Evolutionary conservation across 1,284 basidiomycete genomes (phyloP), one percentile per base, ranked within the genome.

Genomic region (Cystobasidium sp.): DNA sequence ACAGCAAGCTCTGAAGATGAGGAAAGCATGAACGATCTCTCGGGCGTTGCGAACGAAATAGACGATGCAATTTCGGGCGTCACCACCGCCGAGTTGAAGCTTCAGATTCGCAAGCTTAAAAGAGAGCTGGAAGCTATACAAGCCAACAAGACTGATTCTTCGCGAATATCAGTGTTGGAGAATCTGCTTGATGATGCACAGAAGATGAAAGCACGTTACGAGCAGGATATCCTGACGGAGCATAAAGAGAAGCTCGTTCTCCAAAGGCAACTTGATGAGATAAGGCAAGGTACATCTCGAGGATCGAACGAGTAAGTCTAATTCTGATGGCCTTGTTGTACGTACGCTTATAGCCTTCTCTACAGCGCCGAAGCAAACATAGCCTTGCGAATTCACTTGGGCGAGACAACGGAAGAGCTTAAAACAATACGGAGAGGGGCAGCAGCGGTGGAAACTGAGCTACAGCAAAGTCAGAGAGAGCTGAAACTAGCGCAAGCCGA

Each of bases 131-230:
- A 90, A 62, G 87, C 88, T 7, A 86, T 90, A 24, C 86, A 86
- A 82, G 88, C 88, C 81, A 89, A 91, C 78, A 89, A 91, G 80
- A 89, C 85, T 10, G 91, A 93, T 79, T 85, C 88, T 5, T 91
- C 89, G 75, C 86, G 88, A 24, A 84, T 94, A 2, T 81, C 93
- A 14, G 92, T 96, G 7, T 84, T 97, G 49, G 93, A 97, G 84
- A 94, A 93, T 78, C 83, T 97, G 74, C 85, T 98, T 65, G 92
- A 94, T 66, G 95, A 97, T 79, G 90, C 94, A 46, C 93, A 91
- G 77, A 86, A 91, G 76, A 91, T 93, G 88, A 95, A 96, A 84
- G 85, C 88, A 47, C 86, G 92, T 39, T 97, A 97, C 79, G 94
- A 97, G 83, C 84, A 85, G 14, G 94, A 97, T 81, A 97, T 95